phyloP scores from a whole-genome alignment of 2,329 filamentous ascomycete genomes.

The Hysterium pulicare region DNA sequence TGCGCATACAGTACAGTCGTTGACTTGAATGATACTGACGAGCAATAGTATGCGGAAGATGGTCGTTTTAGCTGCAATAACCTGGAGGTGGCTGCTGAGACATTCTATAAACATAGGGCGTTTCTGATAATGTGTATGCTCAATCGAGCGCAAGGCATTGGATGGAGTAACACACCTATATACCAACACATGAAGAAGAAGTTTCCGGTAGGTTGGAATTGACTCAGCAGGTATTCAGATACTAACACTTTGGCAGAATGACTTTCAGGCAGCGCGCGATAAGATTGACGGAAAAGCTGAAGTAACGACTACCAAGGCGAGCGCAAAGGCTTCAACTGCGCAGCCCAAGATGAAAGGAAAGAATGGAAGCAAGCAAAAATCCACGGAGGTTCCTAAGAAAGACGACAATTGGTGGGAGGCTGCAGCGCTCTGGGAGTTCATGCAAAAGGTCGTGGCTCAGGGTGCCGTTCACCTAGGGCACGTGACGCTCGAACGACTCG shows the following conservation, averaged over 20 bases:
- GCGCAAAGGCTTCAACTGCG: constrained; percentile 6
- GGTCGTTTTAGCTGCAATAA: constrained; percentile 24
- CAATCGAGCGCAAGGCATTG: constrained; percentile 41
- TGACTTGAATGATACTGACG: neutral
- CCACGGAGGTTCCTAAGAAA: constrained; percentile 27
- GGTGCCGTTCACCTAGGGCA: constrained; percentile 24
- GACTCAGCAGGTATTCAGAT: neutral
- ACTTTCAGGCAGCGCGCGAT: constrained; percentile 27
- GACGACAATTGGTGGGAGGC: constrained; percentile 40
- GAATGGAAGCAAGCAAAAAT: constrained; percentile 8
- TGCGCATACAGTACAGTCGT: constrained; percentile 15
- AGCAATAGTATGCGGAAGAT: constrained; percentile 33
- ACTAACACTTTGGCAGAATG: constrained; percentile 15
- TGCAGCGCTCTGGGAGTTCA: constrained; percentile 37
- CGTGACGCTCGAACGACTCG: constrained; percentile 31
- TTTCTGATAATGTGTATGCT: constrained; percentile 47
- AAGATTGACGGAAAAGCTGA: constrained; percentile 25
- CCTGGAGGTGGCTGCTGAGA: constrained; percentile 19
- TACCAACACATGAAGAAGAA: constrained; percentile 39
- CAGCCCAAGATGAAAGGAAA: neutral
- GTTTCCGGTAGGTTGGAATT: constrained; percentile 29
- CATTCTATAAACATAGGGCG: constrained; percentile 36
- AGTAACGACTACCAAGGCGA: constrained; percentile 6
- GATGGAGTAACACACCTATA: constrained; percentile 43
- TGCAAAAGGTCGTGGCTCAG: constrained; percentile 37